phyloP scores from a whole-genome alignment of 2,329 filamentous ascomycete species.

The Fusarium musae region DNA sequence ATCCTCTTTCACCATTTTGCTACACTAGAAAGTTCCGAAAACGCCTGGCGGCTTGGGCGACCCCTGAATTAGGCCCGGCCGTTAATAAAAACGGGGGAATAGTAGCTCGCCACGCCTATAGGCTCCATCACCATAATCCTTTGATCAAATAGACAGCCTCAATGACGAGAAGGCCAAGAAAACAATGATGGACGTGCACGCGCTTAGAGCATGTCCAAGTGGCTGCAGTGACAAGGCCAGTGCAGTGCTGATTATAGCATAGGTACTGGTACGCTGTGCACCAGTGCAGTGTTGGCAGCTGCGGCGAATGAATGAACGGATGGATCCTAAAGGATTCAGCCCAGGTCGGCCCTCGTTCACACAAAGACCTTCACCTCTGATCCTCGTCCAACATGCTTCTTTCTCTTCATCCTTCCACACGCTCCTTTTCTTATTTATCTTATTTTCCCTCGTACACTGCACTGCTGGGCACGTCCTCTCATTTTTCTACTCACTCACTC shows the following conservation, averaged over 20 bases:
- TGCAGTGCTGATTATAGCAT: constrained; percentile 1
- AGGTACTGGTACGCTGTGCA: not conserved
- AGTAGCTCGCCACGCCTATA: not conserved
- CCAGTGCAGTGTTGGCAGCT: not conserved
- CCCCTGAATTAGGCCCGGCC: constrained; percentile 24
- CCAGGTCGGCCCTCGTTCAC: constrained; percentile 31
- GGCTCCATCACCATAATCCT: constrained; percentile 25
- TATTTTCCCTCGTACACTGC: constrained; percentile 27
- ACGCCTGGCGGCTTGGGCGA: constrained; percentile 18
- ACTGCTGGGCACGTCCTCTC: constrained; percentile 52
- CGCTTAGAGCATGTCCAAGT: constrained; percentile 1
- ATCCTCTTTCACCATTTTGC: constrained; percentile 37
- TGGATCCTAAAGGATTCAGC: constrained; percentile 8
- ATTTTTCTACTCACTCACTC: constrained; percentile 27
- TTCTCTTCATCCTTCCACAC: constrained; percentile 38
- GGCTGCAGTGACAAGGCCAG: not conserved
- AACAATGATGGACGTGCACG: constrained; percentile 15
- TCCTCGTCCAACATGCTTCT: constrained; percentile 37
- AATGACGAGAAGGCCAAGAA: constrained; percentile 5
- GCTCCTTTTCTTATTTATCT: constrained; percentile 25
- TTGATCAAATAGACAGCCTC: constrained; percentile 21
- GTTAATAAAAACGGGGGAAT: constrained; percentile 2
- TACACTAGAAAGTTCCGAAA: constrained; percentile 27
- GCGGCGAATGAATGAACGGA: not conserved
- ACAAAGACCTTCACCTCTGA: constrained; percentile 37